Evolutionary conservation across 2,329 filamentous ascomycete species (phyloP).

Genomic region (Neofusicoccum ribis): DNA sequence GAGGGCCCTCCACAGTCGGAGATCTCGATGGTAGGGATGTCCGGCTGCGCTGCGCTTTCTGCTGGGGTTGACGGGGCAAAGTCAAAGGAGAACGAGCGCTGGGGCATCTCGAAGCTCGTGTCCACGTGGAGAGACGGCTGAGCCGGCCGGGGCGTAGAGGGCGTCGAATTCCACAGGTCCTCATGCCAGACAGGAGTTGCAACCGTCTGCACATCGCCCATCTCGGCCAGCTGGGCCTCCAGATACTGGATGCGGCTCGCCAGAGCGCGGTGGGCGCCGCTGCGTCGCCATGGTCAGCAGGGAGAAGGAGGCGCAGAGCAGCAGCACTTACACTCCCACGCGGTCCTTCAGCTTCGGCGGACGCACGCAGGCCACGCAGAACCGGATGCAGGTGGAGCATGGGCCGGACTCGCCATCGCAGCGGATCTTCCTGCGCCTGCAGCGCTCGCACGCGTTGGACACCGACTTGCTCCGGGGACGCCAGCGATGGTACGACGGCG

Average conservation of each 20-base stretch:
- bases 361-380: constrained; percentile 37
- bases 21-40: constrained; percentile 37
- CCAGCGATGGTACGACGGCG: constrained; percentile 24
- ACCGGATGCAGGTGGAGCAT: constrained; percentile 39
- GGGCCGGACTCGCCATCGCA: constrained; percentile 39
- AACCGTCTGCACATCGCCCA: constrained; percentile 38
- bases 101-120: constrained; percentile 29
- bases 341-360: constrained; percentile 38
- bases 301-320: neutral
- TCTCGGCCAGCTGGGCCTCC: constrained; percentile 36
- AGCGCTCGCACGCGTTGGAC: constrained; percentile 40
- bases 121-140: constrained; percentile 34
- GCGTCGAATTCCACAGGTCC: constrained; percentile 32
- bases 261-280: constrained; percentile 38
- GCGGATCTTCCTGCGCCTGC: constrained; percentile 37
- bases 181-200: constrained; percentile 21
- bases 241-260: constrained; percentile 40
- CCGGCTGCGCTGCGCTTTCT: constrained; percentile 28
- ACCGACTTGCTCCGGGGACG: constrained; percentile 38
- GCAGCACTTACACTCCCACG: constrained; percentile 35
- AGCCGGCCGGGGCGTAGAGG: constrained; percentile 28
- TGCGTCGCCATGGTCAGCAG: constrained; percentile 24
- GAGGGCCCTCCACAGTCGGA: constrained; percentile 38
- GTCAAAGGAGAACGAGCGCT: constrained; percentile 30
- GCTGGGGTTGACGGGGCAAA: constrained; percentile 27